Conservation (phyloP, 345 rosid species). For the Sonneratia caseolaris region DNA sequence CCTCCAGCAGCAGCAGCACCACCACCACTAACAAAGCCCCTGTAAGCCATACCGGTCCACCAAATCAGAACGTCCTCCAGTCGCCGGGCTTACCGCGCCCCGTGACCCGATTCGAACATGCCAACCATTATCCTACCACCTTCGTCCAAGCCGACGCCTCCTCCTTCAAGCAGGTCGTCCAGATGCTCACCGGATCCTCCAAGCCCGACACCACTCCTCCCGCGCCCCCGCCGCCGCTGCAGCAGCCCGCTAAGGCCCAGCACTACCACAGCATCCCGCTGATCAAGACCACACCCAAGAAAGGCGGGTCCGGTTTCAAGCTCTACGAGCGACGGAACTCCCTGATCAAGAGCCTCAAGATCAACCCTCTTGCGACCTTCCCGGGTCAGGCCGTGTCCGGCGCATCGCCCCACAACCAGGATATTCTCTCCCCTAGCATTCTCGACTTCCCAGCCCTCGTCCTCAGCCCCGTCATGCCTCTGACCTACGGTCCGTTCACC, state of each 20-base stretch:
- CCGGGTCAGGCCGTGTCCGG: slow-evolving; percentile 35
- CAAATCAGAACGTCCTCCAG: slow-evolving; percentile 12
- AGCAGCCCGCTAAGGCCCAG: slow-evolving; percentile 33
- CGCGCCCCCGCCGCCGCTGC: slow-evolving; percentile 13
- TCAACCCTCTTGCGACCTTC: slow-evolving; percentile 65
- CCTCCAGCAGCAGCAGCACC: slow-evolving; percentile 12
- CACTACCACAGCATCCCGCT: slow-evolving; percentile 56
- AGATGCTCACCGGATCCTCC: slow-evolving; percentile 91
- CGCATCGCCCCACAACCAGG: slow-evolving; percentile 63
- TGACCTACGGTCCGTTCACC: slow-evolving; percentile 82
- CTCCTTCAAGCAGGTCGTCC: slow-evolving; percentile 95
- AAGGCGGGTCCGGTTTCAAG: slow-evolving; percentile 64
- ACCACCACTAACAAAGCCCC: slow-evolving; percentile 22
- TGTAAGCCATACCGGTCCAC: slow-evolving; percentile 18
- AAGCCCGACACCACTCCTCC: slow-evolving; percentile 23
- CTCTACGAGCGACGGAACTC: slow-evolving; percentile 94
- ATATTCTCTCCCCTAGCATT: slow-evolving; percentile 85
- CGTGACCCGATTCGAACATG: slow-evolving; percentile 70
- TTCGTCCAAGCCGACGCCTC: slow-evolving; percentile 92
- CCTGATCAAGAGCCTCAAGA: slow-evolving; percentile 69
- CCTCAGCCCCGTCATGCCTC: slow-evolving; percentile 87
- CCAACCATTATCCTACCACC: slow-evolving; percentile 83
- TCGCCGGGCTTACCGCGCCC: slow-evolving; percentile 33
- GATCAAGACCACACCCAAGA: slow-evolving; percentile 77
- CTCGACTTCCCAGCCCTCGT: slow-evolving; percentile 78